Conservation (phyloP, 1,284 basidiomycete species). For the Ceratobasidium sp. region DNA sequence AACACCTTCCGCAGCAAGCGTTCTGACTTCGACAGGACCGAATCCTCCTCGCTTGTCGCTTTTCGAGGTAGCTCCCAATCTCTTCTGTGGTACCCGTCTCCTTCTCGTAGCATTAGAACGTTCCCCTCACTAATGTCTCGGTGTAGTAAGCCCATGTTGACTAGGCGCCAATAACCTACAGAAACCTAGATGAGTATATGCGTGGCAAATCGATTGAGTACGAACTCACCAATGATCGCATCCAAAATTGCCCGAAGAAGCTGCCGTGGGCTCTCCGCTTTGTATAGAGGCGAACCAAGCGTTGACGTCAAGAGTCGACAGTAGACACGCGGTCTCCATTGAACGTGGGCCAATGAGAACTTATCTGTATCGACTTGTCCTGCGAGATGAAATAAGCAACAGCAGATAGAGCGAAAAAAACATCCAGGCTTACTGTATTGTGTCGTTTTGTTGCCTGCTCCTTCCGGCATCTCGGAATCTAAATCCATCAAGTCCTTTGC, state of each 20-base stretch:
- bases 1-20: background rate
- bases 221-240: slow-evolving; percentile 7
- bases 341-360: background rate
- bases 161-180: slow-evolving; percentile 23
- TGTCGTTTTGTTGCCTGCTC: background rate
- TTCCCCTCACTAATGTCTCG: slow-evolving; percentile 36
- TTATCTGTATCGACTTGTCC: background rate
- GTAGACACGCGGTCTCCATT: too few species aligned
- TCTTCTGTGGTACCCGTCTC: background rate
- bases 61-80: background rate
- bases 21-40: slow-evolving; percentile 10
- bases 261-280: background rate
- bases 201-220: background rate
- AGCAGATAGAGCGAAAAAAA: too few species aligned
- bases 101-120: background rate
- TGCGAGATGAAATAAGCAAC: background rate
- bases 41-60: background rate
- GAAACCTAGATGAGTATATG: background rate
- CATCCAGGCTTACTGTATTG: background rate
- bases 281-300: background rate
- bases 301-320: background rate
- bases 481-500: background rate
- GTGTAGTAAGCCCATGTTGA: slow-evolving; percentile 20
- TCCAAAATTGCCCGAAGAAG: background rate
- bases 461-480: background rate